These are phyloP conservation scores for Fraxinus paxiana DNA, from an alignment of 305 asterid genomes.

Conservation along the genomic window DNA sequence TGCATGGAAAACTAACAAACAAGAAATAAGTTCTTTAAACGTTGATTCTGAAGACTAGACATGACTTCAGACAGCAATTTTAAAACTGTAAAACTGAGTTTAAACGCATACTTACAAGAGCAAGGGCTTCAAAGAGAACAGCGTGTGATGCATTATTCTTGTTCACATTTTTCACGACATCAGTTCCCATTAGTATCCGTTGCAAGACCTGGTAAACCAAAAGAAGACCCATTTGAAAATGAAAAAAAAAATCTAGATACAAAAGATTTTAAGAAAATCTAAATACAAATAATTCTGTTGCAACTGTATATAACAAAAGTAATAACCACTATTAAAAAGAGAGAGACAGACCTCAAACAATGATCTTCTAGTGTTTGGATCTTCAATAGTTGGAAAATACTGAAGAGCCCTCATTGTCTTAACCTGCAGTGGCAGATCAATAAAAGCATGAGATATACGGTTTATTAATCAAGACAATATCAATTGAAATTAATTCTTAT, in stretches of 20 bases:
- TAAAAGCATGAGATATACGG: constrained; percentile 14
- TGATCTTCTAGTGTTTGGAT: constrained; percentile 81
- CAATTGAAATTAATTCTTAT: constrained; percentile 4
- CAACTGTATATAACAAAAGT: background rate
- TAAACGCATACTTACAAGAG: constrained; percentile 63
- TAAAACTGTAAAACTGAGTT: background rate
- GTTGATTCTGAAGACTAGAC: background rate
- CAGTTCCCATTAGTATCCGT: constrained; percentile 95
- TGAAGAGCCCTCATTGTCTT: constrained; percentile 97
- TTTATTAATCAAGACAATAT: constrained; percentile 16
- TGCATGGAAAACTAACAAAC: background rate
- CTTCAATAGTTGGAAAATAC: constrained; percentile 85
- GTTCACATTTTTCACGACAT: constrained; percentile 97
- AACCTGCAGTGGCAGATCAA: constrained; percentile 43
- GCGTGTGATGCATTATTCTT: constrained; percentile 99
- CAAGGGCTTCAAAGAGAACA: constrained; percentile 97
- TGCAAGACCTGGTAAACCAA: constrained; percentile 65
- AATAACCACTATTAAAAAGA: background rate
- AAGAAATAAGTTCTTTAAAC: constrained; percentile 7
- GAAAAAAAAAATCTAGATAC: background rate
- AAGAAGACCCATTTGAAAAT: constrained; percentile 1
- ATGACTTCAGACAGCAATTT: background rate
- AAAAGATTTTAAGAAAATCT: background rate
- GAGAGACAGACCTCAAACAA: constrained; percentile 68
- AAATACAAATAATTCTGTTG: background rate